Evolutionary conservation across 257 asterid genomes (phyloP).

Genomic region (Solanum chmielewskii): DNA sequence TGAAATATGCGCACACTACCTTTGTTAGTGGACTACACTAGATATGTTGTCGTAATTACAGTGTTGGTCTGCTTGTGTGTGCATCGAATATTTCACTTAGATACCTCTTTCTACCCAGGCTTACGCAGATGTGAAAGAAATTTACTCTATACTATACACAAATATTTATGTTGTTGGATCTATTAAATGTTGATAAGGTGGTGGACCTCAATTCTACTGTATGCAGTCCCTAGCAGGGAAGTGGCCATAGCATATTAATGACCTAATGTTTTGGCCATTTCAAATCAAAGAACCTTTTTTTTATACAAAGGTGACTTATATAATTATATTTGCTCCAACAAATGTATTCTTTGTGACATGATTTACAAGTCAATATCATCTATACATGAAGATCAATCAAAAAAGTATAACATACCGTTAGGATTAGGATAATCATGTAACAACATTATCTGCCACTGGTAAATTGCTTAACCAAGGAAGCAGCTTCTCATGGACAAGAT

Average conservation of each 20-base stretch:
- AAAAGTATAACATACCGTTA: not conserved
- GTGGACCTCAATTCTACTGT: not conserved
- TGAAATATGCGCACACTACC: not conserved
- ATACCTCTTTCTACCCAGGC: not conserved
- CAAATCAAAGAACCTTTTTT: not conserved
- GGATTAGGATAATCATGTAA: not conserved
- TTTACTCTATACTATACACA: not conserved
- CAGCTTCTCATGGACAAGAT: constrained; percentile 66
- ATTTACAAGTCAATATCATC: not conserved
- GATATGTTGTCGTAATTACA: not conserved
- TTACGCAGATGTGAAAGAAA: not conserved
- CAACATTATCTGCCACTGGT: constrained; percentile 8
- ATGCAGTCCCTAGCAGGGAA: not conserved
- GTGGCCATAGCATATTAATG: not conserved
- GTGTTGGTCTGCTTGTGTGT: not conserved
- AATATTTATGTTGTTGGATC: not conserved
- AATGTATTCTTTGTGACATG: not conserved
- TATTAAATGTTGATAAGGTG: not conserved
- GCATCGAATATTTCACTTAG: not conserved
- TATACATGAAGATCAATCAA: not conserved
- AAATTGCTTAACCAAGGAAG: constrained; percentile 80
- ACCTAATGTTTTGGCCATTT: not conserved
- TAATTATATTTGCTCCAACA: not conserved
- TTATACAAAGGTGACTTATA: not conserved
- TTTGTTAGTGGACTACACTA: not conserved